These are phyloP conservation scores for Podospora fimiseda DNA, from an alignment of 495 filamentous ascomycete genomes.

Conservation along the genomic window DNA sequence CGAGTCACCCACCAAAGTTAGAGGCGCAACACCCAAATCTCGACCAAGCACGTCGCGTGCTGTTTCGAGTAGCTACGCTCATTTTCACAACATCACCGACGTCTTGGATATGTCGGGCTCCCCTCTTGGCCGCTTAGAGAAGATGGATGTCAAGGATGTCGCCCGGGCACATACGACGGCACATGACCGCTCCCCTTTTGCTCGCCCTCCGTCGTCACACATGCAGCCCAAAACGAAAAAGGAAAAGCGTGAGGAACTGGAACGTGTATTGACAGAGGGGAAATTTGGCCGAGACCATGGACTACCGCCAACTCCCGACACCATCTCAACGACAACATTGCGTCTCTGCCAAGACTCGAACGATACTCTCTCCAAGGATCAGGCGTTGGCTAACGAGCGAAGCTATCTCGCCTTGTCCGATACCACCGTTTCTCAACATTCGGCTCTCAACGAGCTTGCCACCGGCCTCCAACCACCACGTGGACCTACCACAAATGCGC, in stretches of 20 bases:
- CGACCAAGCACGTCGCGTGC: conserved; percentile 13
- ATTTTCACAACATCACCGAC: conserved; percentile 37
- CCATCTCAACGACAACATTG: conserved; percentile 46
- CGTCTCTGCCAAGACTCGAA: conserved; percentile 33
- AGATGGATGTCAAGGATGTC: conserved; percentile 22
- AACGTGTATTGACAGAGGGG: conserved; percentile 34
- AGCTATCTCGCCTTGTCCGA: conserved; percentile 17
- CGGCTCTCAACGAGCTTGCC: conserved; percentile 7
- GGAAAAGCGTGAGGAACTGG: conserved; percentile 37
- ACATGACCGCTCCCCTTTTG: conserved; percentile 17
- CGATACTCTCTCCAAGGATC: conserved; percentile 27
- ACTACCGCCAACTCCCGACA: conserved; percentile 51
- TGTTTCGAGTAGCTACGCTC: conserved; percentile 15
- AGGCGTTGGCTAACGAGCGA: conserved; percentile 15
- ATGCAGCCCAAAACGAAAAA: conserved; percentile 27
- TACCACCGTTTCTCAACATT: conserved; percentile 17
- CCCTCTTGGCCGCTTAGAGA: conserved; percentile 38
- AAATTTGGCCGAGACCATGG: conserved; percentile 23
- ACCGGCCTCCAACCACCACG: not conserved
- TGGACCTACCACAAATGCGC: not conserved
- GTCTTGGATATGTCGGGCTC: conserved; percentile 31
- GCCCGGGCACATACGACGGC: conserved; percentile 21
- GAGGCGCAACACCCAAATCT: conserved; percentile 12
- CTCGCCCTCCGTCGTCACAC: conserved; percentile 10
- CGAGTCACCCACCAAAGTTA: conserved; percentile 16